Percentiles rank a stretch among this genome's conserved stretches.
phyloP scores from a whole-genome alignment of 306 rosid species.

The Cucurbita ficifolia region DNA sequence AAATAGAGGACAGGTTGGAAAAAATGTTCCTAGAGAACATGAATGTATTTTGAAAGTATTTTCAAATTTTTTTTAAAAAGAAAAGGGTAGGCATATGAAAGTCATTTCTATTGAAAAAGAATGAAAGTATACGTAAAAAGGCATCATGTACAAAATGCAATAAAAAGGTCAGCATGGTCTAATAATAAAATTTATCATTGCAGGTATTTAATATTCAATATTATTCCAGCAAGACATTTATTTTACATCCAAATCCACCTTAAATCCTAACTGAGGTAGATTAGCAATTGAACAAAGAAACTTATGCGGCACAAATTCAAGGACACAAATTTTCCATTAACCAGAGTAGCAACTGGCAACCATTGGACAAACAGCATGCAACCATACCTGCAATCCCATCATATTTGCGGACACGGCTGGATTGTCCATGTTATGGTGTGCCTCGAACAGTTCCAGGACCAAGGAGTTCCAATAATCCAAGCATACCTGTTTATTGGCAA shows the following conservation, averaged over 20 bases:
- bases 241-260: background rate
- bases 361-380: background rate
- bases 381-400: conserved; percentile 51
- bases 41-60: background rate
- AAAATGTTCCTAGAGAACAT: background rate
- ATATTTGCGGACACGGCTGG: conserved; percentile 37
- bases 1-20: background rate
- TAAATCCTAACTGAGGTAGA: background rate
- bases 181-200: background rate
- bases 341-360: background rate
- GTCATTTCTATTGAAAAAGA: background rate
- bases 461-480: conserved; percentile 93
- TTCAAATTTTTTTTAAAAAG: background rate
- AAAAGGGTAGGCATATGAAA: background rate
- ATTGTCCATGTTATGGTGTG: conserved; percentile 32
- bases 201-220: background rate
- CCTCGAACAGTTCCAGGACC: conserved; percentile 59
- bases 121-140: background rate
- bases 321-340: background rate
- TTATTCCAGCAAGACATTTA: background rate
- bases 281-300: background rate
- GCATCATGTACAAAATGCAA: background rate
- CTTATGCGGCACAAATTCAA: background rate
- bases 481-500: conserved; percentile 53
- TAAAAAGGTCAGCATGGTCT: background rate